Evolutionary conservation across 2,329 filamentous ascomycete genomes (phyloP).

Genomic region (Fusarium nygamai): DNA sequence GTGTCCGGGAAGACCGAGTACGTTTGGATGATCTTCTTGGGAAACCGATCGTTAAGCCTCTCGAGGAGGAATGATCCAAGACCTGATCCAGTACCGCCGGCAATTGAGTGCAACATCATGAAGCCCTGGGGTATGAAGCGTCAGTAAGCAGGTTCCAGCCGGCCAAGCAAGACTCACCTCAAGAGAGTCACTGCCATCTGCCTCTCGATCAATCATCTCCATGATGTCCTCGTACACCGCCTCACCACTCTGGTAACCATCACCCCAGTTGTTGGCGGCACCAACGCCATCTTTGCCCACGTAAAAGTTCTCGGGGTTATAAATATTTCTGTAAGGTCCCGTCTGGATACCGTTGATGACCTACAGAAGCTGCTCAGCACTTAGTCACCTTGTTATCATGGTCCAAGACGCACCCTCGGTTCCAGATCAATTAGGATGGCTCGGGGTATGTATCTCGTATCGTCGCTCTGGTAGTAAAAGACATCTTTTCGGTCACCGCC

Average conservation of each 20-base stretch:
- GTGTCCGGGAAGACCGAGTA: conserved; percentile 99
- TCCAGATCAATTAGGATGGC: conserved; percentile 96
- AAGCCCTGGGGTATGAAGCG: conserved; percentile 71
- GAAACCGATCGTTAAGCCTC: conserved; percentile 94
- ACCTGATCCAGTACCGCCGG: conserved; percentile 95
- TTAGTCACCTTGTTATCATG: neutral
- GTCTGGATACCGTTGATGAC: conserved; percentile 93
- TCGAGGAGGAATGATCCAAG: conserved; percentile 94
- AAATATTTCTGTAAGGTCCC: conserved; percentile 96
- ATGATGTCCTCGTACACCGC: conserved; percentile 95
- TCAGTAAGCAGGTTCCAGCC: neutral
- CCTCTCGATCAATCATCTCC: conserved; percentile 99
- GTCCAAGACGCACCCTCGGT: conserved; percentile 70
- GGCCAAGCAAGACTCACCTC: conserved; percentile 61
- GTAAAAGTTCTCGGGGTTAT: conserved; percentile 99
- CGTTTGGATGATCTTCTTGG: conserved; percentile 98
- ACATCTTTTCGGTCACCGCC: conserved; percentile 98
- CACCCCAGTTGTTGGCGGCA: conserved; percentile 98
- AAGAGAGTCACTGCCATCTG: conserved; percentile 95
- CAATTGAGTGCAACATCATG: conserved; percentile 98
- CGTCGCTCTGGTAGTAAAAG: conserved; percentile 99
- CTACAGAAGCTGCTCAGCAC: conserved; percentile 47
- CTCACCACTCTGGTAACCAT: conserved; percentile 93
- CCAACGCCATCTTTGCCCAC: conserved; percentile 93
- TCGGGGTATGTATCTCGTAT: conserved; percentile 96